Base-by-base conservation (phyloP, 805 yeast species). In the Huiozyma naganishii region DNA sequence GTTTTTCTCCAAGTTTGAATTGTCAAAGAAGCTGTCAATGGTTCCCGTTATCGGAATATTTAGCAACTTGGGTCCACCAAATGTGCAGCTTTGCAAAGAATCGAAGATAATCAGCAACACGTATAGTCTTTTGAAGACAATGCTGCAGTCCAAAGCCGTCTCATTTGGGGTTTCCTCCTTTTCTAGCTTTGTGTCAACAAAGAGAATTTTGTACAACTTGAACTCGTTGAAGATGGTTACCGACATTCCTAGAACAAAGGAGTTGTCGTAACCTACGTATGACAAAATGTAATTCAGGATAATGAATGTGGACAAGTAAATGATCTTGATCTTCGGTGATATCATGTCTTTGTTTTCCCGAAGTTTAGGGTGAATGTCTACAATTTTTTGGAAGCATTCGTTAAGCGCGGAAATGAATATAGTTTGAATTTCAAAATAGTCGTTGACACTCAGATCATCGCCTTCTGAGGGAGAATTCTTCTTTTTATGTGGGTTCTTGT, bases 141-240 rank as follows among this genome's bases (percentile, higher is more conserved):
- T 68, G 59, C 68, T 51, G 47, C 59, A 64, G 6, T 64, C 51
- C 12, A 17, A 17, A 5, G 39, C 51, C 36, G 55, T 53, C 30
- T 29, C 6, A 7, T 36, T 28, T n/a, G 32, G 27, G 7, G 27
- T 27, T 27, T 40, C 41, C 11, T 38, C 27, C 9, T 30, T 3
- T 6, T 28, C 32, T 10, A 30, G 3, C 30, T 35, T 33, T 6
- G 41, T 41, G 37, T 45, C 54, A 46, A 55, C 53, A 36, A 61
- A 56, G 11, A 55, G 36, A 32, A 69, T 65, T 40, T 67, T 72
- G 54, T 55, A 67, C 7, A 80, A 59, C 48, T 71, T 71, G 58
- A 77, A 72, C 51, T 79, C 86, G 55, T 76, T 76, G 53, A 79
- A 74, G 10, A 78, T 67, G 1, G 79, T 63, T 10, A 72, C 67